These are phyloP conservation scores for Aureobasidium namibiae DNA, from an alignment of 2,329 filamentous ascomycete species.

Conservation along the genomic window DNA sequence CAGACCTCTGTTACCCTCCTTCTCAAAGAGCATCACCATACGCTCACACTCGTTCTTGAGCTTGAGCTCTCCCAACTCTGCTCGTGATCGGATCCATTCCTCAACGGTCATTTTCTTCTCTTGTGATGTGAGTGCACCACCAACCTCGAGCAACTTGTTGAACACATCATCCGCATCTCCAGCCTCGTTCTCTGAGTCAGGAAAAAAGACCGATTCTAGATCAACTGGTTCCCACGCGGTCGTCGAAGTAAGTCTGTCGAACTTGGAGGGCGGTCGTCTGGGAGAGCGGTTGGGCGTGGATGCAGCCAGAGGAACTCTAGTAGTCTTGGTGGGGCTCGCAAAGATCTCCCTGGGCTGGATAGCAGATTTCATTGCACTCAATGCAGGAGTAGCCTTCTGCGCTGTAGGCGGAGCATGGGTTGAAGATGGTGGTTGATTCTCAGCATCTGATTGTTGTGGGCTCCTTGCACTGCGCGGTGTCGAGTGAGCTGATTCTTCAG, in stretches of 20 bases:
- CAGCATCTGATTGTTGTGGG: conserved; percentile 64
- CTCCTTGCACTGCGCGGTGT: conserved; percentile 41
- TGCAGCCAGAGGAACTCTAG: conserved; percentile 35
- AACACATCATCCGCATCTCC: conserved; percentile 44
- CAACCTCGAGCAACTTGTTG: conserved; percentile 33
- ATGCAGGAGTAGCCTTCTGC: conserved; percentile 20
- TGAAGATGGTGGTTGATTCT: conserved; percentile 66
- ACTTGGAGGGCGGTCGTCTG: conserved; percentile 32
- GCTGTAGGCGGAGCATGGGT: conserved; percentile 10
- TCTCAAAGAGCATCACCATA: conserved; percentile 75
- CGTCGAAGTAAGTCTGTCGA: conserved; percentile 43
- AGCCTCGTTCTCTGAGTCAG: conserved; percentile 31
- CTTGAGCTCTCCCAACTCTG: conserved; percentile 68
- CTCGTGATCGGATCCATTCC: conserved; percentile 82
- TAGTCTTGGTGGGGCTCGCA: conserved; percentile 25
- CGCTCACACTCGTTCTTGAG: conserved; percentile 74
- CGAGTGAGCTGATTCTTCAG: conserved; percentile 53
- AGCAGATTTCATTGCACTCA: conserved; percentile 21
- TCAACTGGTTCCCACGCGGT: conserved; percentile 66
- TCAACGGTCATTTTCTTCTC: conserved; percentile 91
- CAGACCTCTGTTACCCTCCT: conserved; percentile 71
- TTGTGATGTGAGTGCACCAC: conserved; percentile 57
- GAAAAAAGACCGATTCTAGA: conserved; percentile 60
- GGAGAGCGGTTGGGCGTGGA: conserved; percentile 29
- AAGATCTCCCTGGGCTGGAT: conserved; percentile 12